phyloP scores from a whole-genome alignment of 1,284 basidiomycete species.

The Sanghuangporus sanghuang region DNA sequence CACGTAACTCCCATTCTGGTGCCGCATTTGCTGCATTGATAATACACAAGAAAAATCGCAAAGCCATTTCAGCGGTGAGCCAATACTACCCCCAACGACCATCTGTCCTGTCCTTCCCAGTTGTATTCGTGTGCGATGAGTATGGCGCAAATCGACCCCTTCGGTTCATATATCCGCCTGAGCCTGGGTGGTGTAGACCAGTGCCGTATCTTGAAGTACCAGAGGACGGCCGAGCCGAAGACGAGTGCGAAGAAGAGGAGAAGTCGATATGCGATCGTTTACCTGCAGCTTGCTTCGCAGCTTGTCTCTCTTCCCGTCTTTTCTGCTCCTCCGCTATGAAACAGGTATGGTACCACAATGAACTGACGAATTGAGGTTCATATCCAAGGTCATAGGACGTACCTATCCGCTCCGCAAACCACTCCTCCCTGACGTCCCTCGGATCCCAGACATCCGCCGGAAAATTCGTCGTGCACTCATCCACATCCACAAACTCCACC shows the following conservation, averaged over 20 bases:
- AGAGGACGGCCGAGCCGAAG: background rate
- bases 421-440: conserved; percentile 51
- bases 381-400: conserved; percentile 22
- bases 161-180: background rate
- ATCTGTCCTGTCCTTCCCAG: background rate
- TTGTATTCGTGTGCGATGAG: background rate
- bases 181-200: background rate
- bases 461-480: conserved; percentile 82
- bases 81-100: conserved; percentile 3
- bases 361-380: background rate
- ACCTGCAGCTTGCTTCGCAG: conserved; percentile 41
- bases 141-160: conserved; percentile 8
- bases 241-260: conserved; percentile 19
- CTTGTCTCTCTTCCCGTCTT: conserved; percentile 49
- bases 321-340: conserved; percentile 45
- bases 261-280: conserved; percentile 60
- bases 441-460: conserved; percentile 68
- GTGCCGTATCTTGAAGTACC: background rate
- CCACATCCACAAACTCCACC: conserved; percentile 86
- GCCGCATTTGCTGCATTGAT: background rate
- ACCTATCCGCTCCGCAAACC: conserved; percentile 71
- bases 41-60: background rate
- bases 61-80: background rate
- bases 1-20: no score
- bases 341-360: background rate